Base-by-base conservation (phyloP, 2,329 filamentous ascomycete species). In the Stenocarpella maydis region DNA sequence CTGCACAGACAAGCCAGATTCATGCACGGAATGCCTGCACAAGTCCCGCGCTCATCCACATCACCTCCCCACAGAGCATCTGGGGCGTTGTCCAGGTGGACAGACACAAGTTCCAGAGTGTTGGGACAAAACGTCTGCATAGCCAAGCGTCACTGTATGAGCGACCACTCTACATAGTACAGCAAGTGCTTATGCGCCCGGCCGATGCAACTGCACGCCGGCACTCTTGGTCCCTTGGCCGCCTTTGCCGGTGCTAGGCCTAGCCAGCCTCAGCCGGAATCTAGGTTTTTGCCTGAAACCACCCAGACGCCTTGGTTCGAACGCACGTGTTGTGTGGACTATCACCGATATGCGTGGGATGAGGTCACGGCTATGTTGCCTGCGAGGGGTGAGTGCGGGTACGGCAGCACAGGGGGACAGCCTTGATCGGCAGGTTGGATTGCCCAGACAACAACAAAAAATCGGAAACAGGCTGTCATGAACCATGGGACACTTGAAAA, bases 391-490 rank as follows among this genome's bases (percentile, higher is more conserved):
- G 24, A 47, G 37, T n/a, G 50, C 24, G 45, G 24, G 34, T 52
- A 47, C 49, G 31, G 61, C 37, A 58, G 54, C 37, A 58, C 54
- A 47, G 54, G 61, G 49, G 67, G 54, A 64, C 66, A 47, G 67
- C 58, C 58, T 47, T 64, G 67, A 65, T 69, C 55, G 31, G 21
- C 67, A 67, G 28, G 28, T 49, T 49, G 31, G 41, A n/a, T 67
- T 21, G 49, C 37, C 52, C 28, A 53, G 34, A 4, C 26, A 37
- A 37, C n/a, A n/a, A n/a, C n/a, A 37, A 37, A 37, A 37, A 12
- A 37, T 37, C 7, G 50, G 10, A 6, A 31, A 9, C 41, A 17
- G n/a, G 41, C 52, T 21, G 41, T 45, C 41, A 47, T 61, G 43
- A 49, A n/a, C 52, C 43, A 39, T 24, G 21, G n/a, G 10, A 34